Percentiles rank a stretch among this genome's conserved stretches.
phyloP scores from a whole-genome alignment of 163 green algal species.

The Volvox carteri region DNA sequence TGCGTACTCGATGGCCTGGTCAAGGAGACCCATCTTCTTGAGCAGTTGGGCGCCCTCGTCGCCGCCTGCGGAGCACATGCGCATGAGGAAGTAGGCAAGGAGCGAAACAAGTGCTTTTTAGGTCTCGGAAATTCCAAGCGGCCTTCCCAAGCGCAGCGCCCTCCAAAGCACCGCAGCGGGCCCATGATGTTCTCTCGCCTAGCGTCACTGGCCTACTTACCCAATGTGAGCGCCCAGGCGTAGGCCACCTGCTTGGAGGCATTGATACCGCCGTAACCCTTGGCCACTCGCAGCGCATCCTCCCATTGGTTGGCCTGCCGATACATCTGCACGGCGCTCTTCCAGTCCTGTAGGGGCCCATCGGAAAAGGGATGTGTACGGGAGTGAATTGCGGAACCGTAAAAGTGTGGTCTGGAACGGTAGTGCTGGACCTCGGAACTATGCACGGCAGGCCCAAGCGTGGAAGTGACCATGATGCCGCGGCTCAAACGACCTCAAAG shows the following conservation, averaged over 20 bases:
- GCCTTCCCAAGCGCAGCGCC: no score
- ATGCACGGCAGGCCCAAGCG: no score
- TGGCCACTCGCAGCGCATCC: constrained; percentile 86
- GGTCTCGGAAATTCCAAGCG: background rate
- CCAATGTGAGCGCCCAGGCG: constrained; percentile 44
- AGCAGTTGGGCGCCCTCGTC: constrained; percentile 82
- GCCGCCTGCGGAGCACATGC: constrained; percentile 54
- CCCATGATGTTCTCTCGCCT: no score
- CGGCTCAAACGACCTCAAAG: no score
- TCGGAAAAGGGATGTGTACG: no score
- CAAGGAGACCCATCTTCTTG: constrained; percentile 79
- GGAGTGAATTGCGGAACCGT: no score
- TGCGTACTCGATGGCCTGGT: constrained; percentile 86
- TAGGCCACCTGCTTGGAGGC: constrained; percentile 77
- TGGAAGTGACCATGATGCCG: no score
- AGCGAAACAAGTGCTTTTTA: background rate
- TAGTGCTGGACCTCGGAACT: no score
- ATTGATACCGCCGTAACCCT: constrained; percentile 78
- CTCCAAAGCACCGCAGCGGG: no score
- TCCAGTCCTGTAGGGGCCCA: constrained; percentile 75
- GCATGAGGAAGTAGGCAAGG: background rate
- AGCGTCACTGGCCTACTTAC: background rate
- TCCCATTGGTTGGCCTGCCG: constrained; percentile 78
- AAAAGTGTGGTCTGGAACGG: no score
- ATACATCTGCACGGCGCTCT: constrained; percentile 89